These are phyloP conservation scores for Pythium phragmiticola DNA, from an alignment of 352 stramenopile genomes.

Conservation along the genomic window DNA sequence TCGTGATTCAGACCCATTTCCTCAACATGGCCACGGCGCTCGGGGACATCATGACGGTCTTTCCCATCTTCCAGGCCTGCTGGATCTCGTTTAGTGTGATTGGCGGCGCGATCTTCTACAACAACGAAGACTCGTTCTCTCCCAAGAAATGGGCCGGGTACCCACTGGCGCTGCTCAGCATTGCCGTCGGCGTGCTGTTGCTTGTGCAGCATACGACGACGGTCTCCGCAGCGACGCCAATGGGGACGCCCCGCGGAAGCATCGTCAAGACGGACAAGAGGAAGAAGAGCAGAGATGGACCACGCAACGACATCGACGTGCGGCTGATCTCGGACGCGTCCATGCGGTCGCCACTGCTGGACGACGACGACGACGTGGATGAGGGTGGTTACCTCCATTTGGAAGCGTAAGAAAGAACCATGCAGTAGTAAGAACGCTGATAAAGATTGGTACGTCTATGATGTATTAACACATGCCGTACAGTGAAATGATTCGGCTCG, in stretches of 20 bases:
- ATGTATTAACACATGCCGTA: background rate
- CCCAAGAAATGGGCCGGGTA: constrained; percentile 67
- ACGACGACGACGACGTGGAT: constrained; percentile 36
- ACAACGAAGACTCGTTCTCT: constrained; percentile 60
- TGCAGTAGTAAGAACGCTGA: no score
- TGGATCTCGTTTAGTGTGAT: constrained; percentile 90
- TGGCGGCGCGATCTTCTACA: constrained; percentile 83
- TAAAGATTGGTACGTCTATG: background rate
- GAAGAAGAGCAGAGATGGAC: background rate
- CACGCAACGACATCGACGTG: constrained; percentile 42
- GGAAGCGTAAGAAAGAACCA: constrained; percentile 18
- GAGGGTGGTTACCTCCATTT: constrained; percentile 49
- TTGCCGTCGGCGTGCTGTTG: constrained; percentile 62
- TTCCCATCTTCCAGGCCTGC: constrained; percentile 85
- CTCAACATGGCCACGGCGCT: constrained; percentile 83
- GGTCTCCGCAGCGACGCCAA: background rate
- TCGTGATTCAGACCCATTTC: constrained; percentile 86
- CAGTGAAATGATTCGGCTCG: background rate
- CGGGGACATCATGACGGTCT: constrained; percentile 89
- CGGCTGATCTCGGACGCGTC: constrained; percentile 62
- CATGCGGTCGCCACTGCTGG: constrained; percentile 61
- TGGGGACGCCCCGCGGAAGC: background rate
- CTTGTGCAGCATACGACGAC: constrained; percentile 66
- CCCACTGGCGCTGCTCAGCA: constrained; percentile 65
- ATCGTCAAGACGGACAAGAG: background rate